These are phyloP conservation scores for Russula emetica DNA, from an alignment of 768 basidiomycete genomes.

Conservation along the genomic window DNA sequence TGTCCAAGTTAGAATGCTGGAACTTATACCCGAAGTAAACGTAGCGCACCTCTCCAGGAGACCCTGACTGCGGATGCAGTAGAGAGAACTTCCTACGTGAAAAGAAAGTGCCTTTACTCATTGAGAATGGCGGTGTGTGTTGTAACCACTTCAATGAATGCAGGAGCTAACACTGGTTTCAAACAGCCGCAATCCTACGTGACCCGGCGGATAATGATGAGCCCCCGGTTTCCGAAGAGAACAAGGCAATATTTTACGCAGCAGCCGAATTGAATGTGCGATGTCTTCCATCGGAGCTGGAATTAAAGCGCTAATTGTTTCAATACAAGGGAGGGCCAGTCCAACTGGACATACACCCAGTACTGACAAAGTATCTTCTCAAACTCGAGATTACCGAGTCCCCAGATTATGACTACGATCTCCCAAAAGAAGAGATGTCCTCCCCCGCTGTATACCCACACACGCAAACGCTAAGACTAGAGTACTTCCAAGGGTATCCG, in stretches of 20 bases:
- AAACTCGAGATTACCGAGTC: background rate
- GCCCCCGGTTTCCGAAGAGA: slow-evolving; percentile 1
- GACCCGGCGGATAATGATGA: background rate
- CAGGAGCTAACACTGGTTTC: background rate
- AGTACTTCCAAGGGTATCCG: slow-evolving; percentile 18
- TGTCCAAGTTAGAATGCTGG: background rate
- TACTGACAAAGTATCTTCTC: background rate
- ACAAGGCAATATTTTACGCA: slow-evolving; percentile 6
- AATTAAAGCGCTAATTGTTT: background rate
- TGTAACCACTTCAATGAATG: background rate
- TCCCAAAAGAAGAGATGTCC: slow-evolving; percentile 11
- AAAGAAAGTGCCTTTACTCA: background rate
- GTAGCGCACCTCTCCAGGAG: background rate
- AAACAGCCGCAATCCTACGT: slow-evolving; percentile 4
- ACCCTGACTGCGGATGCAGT: slow-evolving; percentile 6
- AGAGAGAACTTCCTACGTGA: slow-evolving; percentile 1
- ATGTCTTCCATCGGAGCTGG: background rate
- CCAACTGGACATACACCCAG: background rate
- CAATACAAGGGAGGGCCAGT: background rate
- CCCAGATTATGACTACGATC: background rate
- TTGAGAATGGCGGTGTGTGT: slow-evolving; percentile 13
- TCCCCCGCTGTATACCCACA: slow-evolving; percentile 9
- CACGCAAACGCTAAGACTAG: background rate
- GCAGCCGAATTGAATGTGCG: background rate
- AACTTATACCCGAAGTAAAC: background rate